Base-by-base conservation (phyloP, 208 protist species). In the Endotrypanum monterogeii region DNA sequence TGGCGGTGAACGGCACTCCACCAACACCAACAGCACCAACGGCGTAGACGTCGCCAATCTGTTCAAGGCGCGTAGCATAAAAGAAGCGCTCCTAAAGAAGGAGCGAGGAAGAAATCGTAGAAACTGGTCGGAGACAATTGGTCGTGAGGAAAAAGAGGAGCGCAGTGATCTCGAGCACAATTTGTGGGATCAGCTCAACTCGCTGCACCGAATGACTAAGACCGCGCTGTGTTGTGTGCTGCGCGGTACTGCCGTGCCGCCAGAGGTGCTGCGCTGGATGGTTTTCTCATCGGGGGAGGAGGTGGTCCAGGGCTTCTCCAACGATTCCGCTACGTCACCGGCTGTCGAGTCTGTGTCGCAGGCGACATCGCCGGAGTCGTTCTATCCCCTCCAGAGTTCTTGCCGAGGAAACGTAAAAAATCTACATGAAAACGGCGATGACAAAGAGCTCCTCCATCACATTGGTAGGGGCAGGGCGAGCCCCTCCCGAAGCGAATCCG, bases 71-170 rank as follows among this genome's bases (percentile, higher is more conserved):
- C 73, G 84, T 62, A 66, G 82, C 54, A 82, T 93, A 61, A 81
- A 82, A 50, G 61, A 74, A 48, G 72, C 80, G 32, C 85, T 95
- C n/a, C 82, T 79, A n/a, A 78, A 67, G 25, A 86, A 86, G 55
- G 88, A 93, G 70, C 69, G 75, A 9, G 63, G 74, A 39, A 54
- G 75, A 5, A 71, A 81, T 61, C 52, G 69, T 0, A 72, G 67
- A 18, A 80, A 80, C 30, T 68, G 77, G 4, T 44, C 93, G 0
- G 76, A 82, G n/a, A 65, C 44, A 60, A 41, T 90, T 28, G 52
- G 75, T 20, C 50, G 63, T 30, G 77, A 84, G 8, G 90, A 94
- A 67, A 46, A 60, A 8, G 73, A 79, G 35, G 60, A 65, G 14
- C 88, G 90, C 35, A 68, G 79, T 8, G 70, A 83, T 20, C 20